Evolutionary conservation across 2,329 filamentous ascomycete genomes (phyloP), one percentile per base, ranked within the genome.

Genomic region (Calonectria ilicicola): DNA sequence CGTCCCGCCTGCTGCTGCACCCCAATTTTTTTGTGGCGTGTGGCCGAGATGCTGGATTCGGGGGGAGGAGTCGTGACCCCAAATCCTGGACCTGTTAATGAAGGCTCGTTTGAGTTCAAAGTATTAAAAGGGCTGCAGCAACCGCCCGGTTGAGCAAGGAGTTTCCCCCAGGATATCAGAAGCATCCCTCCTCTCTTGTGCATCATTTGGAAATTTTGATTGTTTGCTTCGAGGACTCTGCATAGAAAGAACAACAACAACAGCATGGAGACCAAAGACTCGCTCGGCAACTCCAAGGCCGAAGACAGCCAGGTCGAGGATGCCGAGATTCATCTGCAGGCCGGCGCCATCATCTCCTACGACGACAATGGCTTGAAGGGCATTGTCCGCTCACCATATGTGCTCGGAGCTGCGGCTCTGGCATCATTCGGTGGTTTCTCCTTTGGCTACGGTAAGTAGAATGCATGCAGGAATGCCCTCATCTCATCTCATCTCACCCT

Each of bases 371-470:
- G 74, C 32, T n/a, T 74, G 9, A 60, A 19, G 4, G 92, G 91
- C 6, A 78, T 86, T 21, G 17, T 84, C 17, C 74, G 75, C 38
- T 85, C 83, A 1, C 81, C 82, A 0, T 87, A 83, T 65, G 84
- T 87, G n/a, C 82, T 85, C 19, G 83, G 84, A 19, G 85, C 84
- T 8, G 85, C 85, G 0, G 79, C 86, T 15, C 77, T 87, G 15
- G 86, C 86, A 0, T 85, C 82, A 4, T 78, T 87, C 26, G 74
- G 73, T 6, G 74, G 74, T 2, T 76, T 76, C 40, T 76, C 74
- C 15, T 75, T 76, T 32, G 74, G 74, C 6, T 74, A 75, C 14
- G 73, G 72, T 72, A 17, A 49, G 38, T 56, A 17, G 4, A 42
- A n/a, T n/a, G n/a, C n/a, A n/a, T n/a, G n/a, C 3, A 3, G 2